phyloP scores from a whole-genome alignment of 2,329 filamentous ascomycete genomes.

The Diaporthe amygdali region DNA sequence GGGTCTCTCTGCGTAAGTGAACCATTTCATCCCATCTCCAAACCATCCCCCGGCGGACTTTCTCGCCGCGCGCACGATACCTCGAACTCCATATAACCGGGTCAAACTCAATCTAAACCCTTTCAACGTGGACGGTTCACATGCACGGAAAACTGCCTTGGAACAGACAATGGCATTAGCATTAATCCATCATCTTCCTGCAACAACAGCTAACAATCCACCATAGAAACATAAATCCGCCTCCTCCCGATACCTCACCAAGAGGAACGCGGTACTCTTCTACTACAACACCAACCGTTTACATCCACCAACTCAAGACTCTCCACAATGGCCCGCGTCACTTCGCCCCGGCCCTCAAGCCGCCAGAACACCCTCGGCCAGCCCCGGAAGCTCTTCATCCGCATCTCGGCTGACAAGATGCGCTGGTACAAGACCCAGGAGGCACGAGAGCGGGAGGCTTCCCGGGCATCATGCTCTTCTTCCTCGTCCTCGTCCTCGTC shows the following conservation, averaged over 20 bases:
- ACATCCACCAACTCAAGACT: not conserved
- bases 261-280: not conserved
- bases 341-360: conserved; percentile 9
- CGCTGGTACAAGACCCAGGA: conserved; percentile 16
- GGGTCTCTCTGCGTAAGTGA: not conserved
- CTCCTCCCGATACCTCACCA: not conserved
- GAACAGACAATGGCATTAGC: not conserved
- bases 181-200: not conserved
- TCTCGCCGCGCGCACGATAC: not conserved
- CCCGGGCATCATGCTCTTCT: not conserved
- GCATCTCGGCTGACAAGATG: conserved; percentile 16
- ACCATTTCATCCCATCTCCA: not conserved
- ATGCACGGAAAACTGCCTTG: not conserved
- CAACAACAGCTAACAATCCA: not conserved
- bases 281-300: not conserved
- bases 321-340: conserved; percentile 1
- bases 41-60: not conserved
- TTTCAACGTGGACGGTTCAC: not conserved
- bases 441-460: not conserved
- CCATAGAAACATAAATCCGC: not conserved
- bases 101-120: not conserved
- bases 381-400: conserved; percentile 16
- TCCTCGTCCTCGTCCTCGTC: not conserved
- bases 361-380: not conserved
- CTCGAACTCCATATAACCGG: not conserved